Percentiles rank a stretch among this genome's conserved stretches.
phyloP scores from a whole-genome alignment of 441 rosid genomes.

The Euphorbia schlechtendalii region DNA sequence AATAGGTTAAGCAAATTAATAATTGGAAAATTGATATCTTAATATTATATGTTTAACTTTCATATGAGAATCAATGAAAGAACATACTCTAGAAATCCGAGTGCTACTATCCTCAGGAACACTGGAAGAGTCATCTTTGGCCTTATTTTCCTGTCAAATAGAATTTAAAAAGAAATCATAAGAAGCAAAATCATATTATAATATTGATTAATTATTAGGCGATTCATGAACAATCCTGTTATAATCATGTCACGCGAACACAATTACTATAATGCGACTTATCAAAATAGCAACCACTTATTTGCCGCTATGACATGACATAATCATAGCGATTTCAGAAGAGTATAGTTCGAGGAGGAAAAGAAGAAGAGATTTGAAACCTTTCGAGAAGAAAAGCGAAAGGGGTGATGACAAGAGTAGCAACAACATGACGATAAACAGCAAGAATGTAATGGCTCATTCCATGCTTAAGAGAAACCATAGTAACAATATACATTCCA shows the following conservation, averaged over 20 bases:
- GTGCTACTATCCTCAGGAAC: conserved; percentile 58
- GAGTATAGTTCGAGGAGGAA: not conserved
- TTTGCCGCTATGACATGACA: not conserved
- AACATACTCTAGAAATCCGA: conserved; percentile 71
- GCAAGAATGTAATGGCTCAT: conserved; percentile 69
- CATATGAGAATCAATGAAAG: not conserved
- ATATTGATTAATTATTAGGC: too few relatives aligned
- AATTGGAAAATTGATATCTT: not conserved
- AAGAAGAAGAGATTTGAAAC: conserved; percentile 20
- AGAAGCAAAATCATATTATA: not conserved
- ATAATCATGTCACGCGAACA: not conserved
- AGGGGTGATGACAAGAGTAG: conserved; percentile 66
- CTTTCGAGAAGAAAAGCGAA: conserved; percentile 80
- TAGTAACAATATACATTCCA: conserved; percentile 69
- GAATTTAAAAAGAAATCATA: not conserved
- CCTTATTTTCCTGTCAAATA: conserved; percentile 62
- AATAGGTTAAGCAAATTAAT: too few relatives aligned
- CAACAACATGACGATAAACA: conserved; percentile 68
- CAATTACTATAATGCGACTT: too few relatives aligned
- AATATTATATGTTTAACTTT: not conserved
- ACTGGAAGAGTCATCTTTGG: conserved; percentile 77
- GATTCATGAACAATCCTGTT: too few relatives aligned
- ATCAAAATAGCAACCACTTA: too few relatives aligned
- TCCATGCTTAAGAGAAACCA: conserved; percentile 66
- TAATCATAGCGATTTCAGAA: not conserved